phyloP scores from a whole-genome alignment of 1,139 yeast genomes.

The Diutina mesorugosa region DNA sequence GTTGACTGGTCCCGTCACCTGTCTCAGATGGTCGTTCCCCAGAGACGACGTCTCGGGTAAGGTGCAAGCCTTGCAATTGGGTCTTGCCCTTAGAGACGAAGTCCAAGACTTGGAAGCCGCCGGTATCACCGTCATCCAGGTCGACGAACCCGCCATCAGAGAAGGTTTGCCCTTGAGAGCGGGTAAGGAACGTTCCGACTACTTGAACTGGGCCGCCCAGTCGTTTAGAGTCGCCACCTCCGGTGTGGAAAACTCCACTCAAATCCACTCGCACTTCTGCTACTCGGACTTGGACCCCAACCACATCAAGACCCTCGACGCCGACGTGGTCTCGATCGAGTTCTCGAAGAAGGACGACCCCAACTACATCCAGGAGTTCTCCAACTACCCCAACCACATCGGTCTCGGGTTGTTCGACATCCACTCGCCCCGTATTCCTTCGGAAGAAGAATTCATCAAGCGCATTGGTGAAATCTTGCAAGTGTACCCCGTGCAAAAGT shows the following conservation, averaged over 20 bases:
- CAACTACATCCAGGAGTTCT: conserved; percentile 92
- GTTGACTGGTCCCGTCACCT: conserved; percentile 99
- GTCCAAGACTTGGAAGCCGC: conserved; percentile 97
- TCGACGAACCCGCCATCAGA: conserved; percentile 99
- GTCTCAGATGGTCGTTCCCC: conserved; percentile 99
- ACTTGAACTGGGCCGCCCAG: conserved; percentile 98
- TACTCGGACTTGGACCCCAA: conserved; percentile 99
- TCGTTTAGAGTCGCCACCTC: conserved; percentile 99
- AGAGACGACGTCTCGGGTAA: conserved; percentile 94
- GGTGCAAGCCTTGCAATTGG: conserved; percentile 93
- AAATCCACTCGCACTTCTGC: conserved; percentile 99
- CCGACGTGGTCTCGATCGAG: conserved; percentile 98
- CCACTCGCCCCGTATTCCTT: conserved; percentile 99
- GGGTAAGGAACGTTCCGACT: conserved; percentile 92
- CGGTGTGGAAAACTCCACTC: conserved; percentile 90
- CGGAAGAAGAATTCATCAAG: conserved; percentile 87
- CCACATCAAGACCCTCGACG: conserved; percentile 98
- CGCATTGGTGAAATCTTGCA: conserved; percentile 91
- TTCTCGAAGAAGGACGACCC: conserved; percentile 99
- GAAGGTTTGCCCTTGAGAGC: conserved; percentile 99
- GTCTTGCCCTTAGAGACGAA: conserved; percentile 96
- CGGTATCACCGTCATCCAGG: conserved; percentile 96
- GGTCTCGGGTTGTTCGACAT: conserved; percentile 98
- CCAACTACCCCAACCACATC: conserved; percentile 97
- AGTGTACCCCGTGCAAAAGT: conserved; percentile 93